phyloP scores from a whole-genome alignment of 1,284 basidiomycete species.

The Fomitopsis schrenkii region DNA sequence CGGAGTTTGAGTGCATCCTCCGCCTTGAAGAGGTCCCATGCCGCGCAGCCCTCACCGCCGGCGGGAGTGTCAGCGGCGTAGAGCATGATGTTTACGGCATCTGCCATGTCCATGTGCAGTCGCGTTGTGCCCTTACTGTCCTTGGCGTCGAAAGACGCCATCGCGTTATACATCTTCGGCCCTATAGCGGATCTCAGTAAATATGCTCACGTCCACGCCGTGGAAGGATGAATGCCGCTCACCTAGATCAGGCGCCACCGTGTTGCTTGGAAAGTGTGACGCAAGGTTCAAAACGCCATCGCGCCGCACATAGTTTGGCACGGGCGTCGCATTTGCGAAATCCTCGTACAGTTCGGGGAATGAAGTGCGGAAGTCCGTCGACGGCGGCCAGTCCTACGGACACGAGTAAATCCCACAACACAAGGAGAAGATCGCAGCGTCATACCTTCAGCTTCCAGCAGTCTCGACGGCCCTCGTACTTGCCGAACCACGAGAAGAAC shows the following conservation, averaged over 20 bases:
- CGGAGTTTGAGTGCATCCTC: constrained; percentile 81
- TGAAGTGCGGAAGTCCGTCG: constrained; percentile 75
- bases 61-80: constrained; percentile 60
- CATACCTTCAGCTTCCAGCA: constrained; percentile 83
- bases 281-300: constrained; percentile 89
- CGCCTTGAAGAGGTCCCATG: constrained; percentile 89
- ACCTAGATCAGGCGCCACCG: constrained; percentile 85
- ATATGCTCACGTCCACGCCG: constrained; percentile 1
- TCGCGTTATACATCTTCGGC: constrained; percentile 80
- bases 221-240: constrained; percentile 18
- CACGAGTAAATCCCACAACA: constrained; percentile 4
- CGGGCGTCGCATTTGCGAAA: constrained; percentile 79
- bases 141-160: constrained; percentile 56
- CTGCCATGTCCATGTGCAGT: constrained; percentile 96
- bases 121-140: constrained; percentile 82
- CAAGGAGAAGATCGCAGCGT: not conserved
- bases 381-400: constrained; percentile 85
- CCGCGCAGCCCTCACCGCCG: constrained; percentile 75
- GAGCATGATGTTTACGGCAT: constrained; percentile 91
- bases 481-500: constrained; percentile 82
- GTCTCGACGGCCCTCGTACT: constrained; percentile 49
- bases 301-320: constrained; percentile 83
- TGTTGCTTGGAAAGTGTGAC: constrained; percentile 82
- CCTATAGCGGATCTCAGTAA: constrained; percentile 34
- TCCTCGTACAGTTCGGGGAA: constrained; percentile 90